Evolutionary conservation across 768 basidiomycete genomes (phyloP), one percentile per base, ranked within the genome.

Genomic region (Boletus pseudo-olivaceus): DNA sequence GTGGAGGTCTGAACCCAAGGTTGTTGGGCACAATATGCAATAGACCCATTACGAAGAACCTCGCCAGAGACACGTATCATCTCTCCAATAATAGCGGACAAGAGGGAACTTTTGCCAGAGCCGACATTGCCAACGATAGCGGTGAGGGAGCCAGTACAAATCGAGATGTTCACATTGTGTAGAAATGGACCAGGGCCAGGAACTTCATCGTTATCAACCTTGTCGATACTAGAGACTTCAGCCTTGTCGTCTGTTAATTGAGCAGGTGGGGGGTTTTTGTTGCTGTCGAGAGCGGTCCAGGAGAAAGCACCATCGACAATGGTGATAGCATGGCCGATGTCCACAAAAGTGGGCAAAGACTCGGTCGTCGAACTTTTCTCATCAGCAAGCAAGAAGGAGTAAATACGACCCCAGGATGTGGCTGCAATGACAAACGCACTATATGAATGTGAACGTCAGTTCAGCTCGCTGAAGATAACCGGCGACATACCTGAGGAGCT

Each of bases 21-120:
- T 49, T 70, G 67, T 56, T 69, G 68, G 20, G 68, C 69, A 44
- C 67, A 70, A 55, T 69, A 70, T 27, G 66, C 68, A 47, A 70
- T 55, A 10, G 68, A 64, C 10, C 68, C 68, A 10, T 61, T 50
- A 26, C 56, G 59, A 40, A 37, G 20, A 41, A 65, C 55, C 34
- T 67, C 53, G 44, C 67, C 68, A 38, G 63, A 67, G 30, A 65
- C 51, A 42, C 59, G 57, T 20, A 60, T 32, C 67, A 68, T 69
- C 55, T 68, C 67, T 29, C 67, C 67, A 23, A 69, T 59, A 15
- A 69, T 62, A 9, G 67, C 67, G 7, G 67, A 69, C 32, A 69
- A 33, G 44, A 68, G 56, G 5, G 67, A 68, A 5, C 67, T 68
- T 56, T 67, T 67, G 9, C 65, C 65, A 45, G 65, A 67, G 19